Conservation (phyloP, 2,329 filamentous ascomycete genomes). For the Fusarium camptoceras region DNA sequence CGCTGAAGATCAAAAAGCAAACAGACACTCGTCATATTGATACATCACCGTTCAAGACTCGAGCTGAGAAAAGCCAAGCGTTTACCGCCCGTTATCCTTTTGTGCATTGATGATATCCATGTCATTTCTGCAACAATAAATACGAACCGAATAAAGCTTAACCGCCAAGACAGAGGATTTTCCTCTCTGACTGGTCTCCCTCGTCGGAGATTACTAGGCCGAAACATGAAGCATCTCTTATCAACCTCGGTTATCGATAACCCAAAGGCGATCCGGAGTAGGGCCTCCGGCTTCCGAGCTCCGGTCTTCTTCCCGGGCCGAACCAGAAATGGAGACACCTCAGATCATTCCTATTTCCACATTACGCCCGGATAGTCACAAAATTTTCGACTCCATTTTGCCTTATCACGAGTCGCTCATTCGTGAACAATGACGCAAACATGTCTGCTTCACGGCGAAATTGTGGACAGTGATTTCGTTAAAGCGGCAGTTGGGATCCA, state of each 20-base stretch:
- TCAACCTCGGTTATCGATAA: constrained; percentile 16
- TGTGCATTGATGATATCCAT: background rate
- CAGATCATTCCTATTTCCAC: constrained; percentile 2
- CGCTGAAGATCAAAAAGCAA: background rate
- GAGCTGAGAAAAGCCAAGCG: background rate
- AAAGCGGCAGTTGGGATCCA: constrained; percentile 3
- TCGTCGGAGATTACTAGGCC: constrained; percentile 1
- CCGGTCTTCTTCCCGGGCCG: constrained; percentile 10
- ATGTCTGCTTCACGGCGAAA: background rate
- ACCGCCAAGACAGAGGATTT: background rate
- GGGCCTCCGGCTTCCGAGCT: background rate
- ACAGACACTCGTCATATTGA: background rate
- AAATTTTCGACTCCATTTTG: constrained; percentile 15
- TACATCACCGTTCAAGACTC: background rate
- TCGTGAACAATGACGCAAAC: background rate
- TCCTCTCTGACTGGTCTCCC: background rate
- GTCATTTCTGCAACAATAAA: background rate
- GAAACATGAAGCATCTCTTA: background rate
- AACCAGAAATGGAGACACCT: background rate
- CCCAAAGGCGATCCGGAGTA: background rate
- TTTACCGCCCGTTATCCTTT: background rate
- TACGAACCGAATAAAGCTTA: background rate
- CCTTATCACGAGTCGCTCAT: constrained; percentile 23
- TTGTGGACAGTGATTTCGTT: background rate
- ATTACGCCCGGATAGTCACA: background rate